Evolutionary conservation across 2,329 filamentous ascomycete species (phyloP).

Genomic region (Zalaria sp.): DNA sequence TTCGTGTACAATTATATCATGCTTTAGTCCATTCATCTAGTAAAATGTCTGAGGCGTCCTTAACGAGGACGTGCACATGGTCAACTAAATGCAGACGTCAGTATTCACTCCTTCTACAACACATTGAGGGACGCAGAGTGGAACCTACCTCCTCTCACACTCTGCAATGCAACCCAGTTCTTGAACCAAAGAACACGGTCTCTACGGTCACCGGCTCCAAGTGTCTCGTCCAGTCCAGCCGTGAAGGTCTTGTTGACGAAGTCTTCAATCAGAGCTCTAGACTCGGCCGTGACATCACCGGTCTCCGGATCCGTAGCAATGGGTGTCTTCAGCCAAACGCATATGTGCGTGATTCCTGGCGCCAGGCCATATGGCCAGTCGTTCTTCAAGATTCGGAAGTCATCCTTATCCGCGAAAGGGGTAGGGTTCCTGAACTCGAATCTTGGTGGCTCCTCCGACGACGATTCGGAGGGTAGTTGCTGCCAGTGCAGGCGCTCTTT

Average conservation of each 20-base stretch:
- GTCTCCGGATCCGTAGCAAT: slow-evolving; percentile 29
- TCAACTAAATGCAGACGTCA: slow-evolving; percentile 22
- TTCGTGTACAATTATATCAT: too few relatives aligned
- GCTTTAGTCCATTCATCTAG: slow-evolving; percentile 5
- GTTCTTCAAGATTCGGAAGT: slow-evolving; percentile 44
- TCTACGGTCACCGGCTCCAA: slow-evolving; percentile 13
- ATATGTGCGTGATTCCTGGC: slow-evolving; percentile 39
- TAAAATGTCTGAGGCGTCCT: slow-evolving; percentile 27
- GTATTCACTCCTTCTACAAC: too few relatives aligned
- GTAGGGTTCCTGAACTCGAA: slow-evolving; percentile 31
- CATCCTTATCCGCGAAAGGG: slow-evolving; percentile 39
- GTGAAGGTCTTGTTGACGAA: slow-evolving; percentile 39
- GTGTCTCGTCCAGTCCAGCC: slow-evolving; percentile 19
- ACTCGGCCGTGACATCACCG: slow-evolving; percentile 37
- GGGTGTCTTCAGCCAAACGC: slow-evolving; percentile 42
- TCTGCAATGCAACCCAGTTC: slow-evolving; percentile 48
- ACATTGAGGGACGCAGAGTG: too few relatives aligned
- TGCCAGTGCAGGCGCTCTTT: slow-evolving; percentile 40
- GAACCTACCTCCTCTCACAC: slow-evolving; percentile 31
- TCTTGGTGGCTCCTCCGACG: slow-evolving; percentile 9
- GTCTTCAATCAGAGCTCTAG: slow-evolving; percentile 30
- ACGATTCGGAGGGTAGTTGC: slow-evolving; percentile 10
- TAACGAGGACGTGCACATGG: slow-evolving; percentile 41
- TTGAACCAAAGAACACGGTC: slow-evolving; percentile 49
- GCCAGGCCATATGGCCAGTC: slow-evolving; percentile 51